A percentile compares a stretch with the other conserved stretches of the same genome.
Conservation (phyloP, 228 moss, liverwort and hornwort genomes). For the Sphagnum magellanicum region DNA sequence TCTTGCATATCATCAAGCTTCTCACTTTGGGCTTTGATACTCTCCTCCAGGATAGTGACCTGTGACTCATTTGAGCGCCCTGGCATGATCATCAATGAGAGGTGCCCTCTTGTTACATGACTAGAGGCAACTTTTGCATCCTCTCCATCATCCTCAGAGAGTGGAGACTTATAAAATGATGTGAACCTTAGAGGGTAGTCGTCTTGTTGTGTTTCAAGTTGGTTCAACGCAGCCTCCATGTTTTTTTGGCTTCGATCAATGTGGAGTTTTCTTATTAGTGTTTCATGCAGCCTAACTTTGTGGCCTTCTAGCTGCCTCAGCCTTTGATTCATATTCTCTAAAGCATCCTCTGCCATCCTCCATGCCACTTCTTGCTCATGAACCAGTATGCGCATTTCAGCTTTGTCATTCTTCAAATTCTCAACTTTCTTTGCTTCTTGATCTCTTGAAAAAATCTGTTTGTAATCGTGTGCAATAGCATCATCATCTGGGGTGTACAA, state of each 20-base stretch:
- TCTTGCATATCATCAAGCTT: not conserved
- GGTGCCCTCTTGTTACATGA: not conserved
- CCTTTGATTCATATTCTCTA: constrained; percentile 38
- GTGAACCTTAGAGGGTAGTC: constrained; percentile 24
- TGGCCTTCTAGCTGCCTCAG: constrained; percentile 27
- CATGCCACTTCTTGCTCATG: constrained; percentile 33
- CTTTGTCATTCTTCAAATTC: constrained; percentile 33
- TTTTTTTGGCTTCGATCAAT: constrained; percentile 1
- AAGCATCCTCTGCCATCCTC: constrained; percentile 32
- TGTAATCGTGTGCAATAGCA: not conserved
- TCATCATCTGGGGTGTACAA: not conserved
- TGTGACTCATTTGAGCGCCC: not conserved
- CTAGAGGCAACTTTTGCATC: not conserved
- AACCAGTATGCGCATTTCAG: constrained; percentile 31
- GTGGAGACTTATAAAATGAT: constrained; percentile 26
- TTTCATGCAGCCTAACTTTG: constrained; percentile 29
- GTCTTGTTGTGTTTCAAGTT: constrained; percentile 12
- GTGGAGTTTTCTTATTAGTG: constrained; percentile 5
- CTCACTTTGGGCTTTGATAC: not conserved
- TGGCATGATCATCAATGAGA: not conserved
- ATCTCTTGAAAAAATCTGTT: not conserved
- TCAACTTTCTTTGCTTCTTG: not conserved
- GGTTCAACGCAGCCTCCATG: constrained; percentile 9
- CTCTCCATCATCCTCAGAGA: constrained; percentile 1
- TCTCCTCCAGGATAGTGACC: not conserved